A percentile compares a stretch with the other conserved stretches of the same genome.
Evolutionary conservation across 1,139 yeast genomes (phyloP).

Genomic region (Saccharomyces hybrid): DNA sequence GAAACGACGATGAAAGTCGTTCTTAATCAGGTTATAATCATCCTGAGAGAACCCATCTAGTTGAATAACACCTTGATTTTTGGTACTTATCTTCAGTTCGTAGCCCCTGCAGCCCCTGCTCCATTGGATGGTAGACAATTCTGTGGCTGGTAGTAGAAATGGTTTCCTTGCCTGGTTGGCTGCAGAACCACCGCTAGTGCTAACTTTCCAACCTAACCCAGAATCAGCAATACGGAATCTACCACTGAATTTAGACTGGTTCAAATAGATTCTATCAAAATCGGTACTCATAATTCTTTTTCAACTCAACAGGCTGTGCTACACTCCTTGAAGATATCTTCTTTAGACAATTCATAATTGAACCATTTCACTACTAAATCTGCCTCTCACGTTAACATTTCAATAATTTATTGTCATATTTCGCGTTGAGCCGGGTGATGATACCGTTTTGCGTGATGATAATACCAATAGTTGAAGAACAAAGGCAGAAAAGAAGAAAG

Average conservation of each 20-base stretch:
- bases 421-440: not conserved
- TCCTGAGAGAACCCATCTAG: slow-evolving; percentile 86
- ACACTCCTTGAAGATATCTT: not conserved
- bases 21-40: slow-evolving; percentile 73
- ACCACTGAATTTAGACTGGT: slow-evolving; percentile 78
- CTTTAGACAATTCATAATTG: not conserved
- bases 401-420: not conserved
- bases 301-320: not conserved
- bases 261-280: slow-evolving; percentile 80
- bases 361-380: not conserved
- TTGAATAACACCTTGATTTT: slow-evolving; percentile 76
- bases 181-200: slow-evolving; percentile 49
- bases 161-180: slow-evolving; percentile 49
- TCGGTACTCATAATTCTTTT: slow-evolving; percentile 35
- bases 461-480: not conserved
- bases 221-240: slow-evolving; percentile 90
- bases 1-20: slow-evolving; percentile 75
- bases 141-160: slow-evolving; percentile 77
- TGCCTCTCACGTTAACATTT: not conserved
- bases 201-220: slow-evolving; percentile 95
- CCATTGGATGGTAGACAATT: slow-evolving; percentile 77
- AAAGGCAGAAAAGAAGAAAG: not conserved
- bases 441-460: not conserved
- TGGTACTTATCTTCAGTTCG: slow-evolving; percentile 82
- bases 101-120: slow-evolving; percentile 89